Evolutionary conservation across 441 rosid species (phyloP).

Genomic region (Pelargonium australe): DNA sequence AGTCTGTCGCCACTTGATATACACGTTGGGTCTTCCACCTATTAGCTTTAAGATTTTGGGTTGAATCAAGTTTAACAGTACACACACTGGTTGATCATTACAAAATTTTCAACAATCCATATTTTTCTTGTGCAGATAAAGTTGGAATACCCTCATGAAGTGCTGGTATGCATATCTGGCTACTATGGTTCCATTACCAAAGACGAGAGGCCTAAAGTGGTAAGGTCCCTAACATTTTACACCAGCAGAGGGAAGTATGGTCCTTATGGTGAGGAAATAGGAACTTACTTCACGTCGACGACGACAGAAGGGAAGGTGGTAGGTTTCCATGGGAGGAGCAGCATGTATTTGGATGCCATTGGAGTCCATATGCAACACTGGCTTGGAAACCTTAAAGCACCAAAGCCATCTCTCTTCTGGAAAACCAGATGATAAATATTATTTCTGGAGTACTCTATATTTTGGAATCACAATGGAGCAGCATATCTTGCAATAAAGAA

Average conservation of each 20-base stretch:
- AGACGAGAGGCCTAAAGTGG: slow-evolving; percentile 41
- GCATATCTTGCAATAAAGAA: too few relatives aligned
- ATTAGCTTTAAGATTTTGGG: too few relatives aligned
- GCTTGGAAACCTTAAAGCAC: slow-evolving; percentile 52
- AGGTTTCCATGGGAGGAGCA: slow-evolving; percentile 82
- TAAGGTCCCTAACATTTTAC: slow-evolving; percentile 63
- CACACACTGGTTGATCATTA: too few relatives aligned
- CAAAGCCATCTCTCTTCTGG: slow-evolving; percentile 39
- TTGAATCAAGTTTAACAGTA: too few relatives aligned
- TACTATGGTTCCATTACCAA: slow-evolving; percentile 47
- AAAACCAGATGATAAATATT: slow-evolving; percentile 16
- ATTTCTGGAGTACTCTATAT: too few relatives aligned
- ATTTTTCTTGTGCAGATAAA: slow-evolving; percentile 40
- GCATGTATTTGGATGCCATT: slow-evolving; percentile 70
- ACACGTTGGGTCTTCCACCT: too few relatives aligned
- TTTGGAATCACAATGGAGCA: too few relatives aligned
- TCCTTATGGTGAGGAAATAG: slow-evolving; percentile 78
- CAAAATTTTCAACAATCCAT: neutral
- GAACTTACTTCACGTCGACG: slow-evolving; percentile 71
- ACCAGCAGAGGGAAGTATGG: slow-evolving; percentile 79
- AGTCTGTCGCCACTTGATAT: too few relatives aligned
- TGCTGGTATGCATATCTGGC: slow-evolving; percentile 55
- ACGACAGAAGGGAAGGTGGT: slow-evolving; percentile 74
- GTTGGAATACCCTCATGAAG: slow-evolving; percentile 71
- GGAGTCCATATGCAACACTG: slow-evolving; percentile 91